Base-by-base conservation (phyloP, 768 basidiomycete genomes). In the Boletus bicolor region DNA sequence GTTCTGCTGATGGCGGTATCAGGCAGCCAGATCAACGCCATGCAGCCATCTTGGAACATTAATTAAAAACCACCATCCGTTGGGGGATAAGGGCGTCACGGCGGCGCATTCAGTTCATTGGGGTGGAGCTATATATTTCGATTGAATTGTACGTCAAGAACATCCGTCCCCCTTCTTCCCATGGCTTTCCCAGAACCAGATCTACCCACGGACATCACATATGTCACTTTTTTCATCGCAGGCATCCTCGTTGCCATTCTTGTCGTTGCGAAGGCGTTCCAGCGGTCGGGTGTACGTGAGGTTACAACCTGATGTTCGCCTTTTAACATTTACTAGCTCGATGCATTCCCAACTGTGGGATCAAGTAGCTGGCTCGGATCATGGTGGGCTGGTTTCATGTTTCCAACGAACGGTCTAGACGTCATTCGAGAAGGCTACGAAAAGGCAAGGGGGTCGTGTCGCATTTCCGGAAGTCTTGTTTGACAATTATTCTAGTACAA, bases 331-430 rank as follows among this genome's bases (percentile, higher is more conserved):
- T n/a, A 11, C 17, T 2, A 45, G 44, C 28, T 49, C 32, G 55
- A 66, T 39, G 41, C 53, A 14, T 68, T 75, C 1, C 74, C 75
- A 1, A 63, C 70, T 5, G 53, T 70, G 6, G 71, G 73, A 9
- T 62, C 56, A 9, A 64, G 60, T 8, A 51, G 54, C 10, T 63
- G 64, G 32, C 34, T 73, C 4, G 59, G 68, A 14, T 74, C 74
- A 4, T 73, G 68, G 54, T 44, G 64, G 30, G 61, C 55, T 10
- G 63, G 64, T 7, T 51, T 61, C 14, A 54, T 44, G 24, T 67
- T 59, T 44, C 17, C 65, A 1, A 36, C 36, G 24, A 59, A 67
- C 28, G 66, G 48, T n/a, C 21, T 49, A 55, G 28, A 30, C 7
- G 28, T 45, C n/a, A 45, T 45, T 32, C 44, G n/a, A 30, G 44